A percentile compares a stretch with the other conserved stretches of the same genome.
Evolutionary conservation across 164 flowering plant species (phyloP).

Genomic region (Berberis thunbergii): DNA sequence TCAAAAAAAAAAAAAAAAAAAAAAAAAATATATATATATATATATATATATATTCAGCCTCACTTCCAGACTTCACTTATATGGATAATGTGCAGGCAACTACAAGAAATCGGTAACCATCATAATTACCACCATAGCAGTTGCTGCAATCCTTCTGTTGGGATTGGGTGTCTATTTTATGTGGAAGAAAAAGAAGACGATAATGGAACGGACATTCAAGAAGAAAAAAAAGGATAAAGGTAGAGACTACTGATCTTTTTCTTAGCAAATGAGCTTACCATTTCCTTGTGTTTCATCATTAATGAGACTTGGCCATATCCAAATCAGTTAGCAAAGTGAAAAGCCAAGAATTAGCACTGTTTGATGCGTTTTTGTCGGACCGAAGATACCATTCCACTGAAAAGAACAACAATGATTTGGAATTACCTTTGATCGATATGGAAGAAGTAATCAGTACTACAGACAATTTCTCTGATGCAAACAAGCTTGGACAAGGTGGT

Average conservation of each 20-base stretch:
- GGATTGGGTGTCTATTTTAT: neutral
- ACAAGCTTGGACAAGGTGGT: conserved; percentile 26
- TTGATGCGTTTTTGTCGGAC: neutral
- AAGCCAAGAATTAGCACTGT: conserved; percentile 2
- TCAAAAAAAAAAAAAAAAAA: too few species aligned
- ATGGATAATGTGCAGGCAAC: too few species aligned
- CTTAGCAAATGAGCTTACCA: neutral
- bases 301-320: neutral
- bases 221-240: conserved; percentile 4
- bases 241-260: neutral
- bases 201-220: neutral
- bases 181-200: conserved; percentile 6
- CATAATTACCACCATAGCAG: neutral
- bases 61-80: too few species aligned
- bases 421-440: conserved; percentile 11
- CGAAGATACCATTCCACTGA: neutral
- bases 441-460: conserved; percentile 12
- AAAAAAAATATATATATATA: too few species aligned
- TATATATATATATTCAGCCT: too few species aligned
- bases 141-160: neutral
- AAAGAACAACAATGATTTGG: conserved; percentile 4
- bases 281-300: neutral
- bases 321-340: conserved; percentile 2
- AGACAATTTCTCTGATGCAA: conserved; percentile 13
- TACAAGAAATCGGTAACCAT: neutral